Base-by-base conservation (phyloP, 352 stramenopile species). In the Pythium dissimile region DNA sequence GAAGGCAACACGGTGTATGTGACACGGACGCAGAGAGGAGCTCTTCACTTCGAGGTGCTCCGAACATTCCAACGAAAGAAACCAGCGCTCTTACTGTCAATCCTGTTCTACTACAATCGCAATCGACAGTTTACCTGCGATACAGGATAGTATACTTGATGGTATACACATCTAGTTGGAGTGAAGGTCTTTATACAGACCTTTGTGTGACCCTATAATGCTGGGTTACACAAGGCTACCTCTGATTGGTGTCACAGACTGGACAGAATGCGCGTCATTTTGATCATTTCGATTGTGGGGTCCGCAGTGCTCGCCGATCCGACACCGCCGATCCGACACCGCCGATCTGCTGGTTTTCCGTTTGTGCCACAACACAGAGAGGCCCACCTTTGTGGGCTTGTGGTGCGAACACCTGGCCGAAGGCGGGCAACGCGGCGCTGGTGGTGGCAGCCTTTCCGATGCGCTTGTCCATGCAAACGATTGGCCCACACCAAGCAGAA, bases 401-500 rank as follows among this genome's bases (percentile, higher is more conserved):
- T n/a, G n/a, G n/a, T n/a, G n/a, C n/a, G n/a, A n/a, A n/a, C n/a
- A n/a, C n/a, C n/a, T n/a, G 28, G 27, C 21, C 27, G n/a, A 28
- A 35, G 48, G 46, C 32, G 48, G 48, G 48, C 24, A 5, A 9
- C 9, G 18, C 27, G 28, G 11, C 27, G 52, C 27, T 32, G 53
- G 54, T 62, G 54, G 44, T 39, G 43, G 21, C 37, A 48, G 45
- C 55, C 24, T 44, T n/a, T n/a, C 16, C 1, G 0, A 7, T 10
- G 27, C 52, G 51, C 51, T 37, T 67, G 34, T 57, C 45, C 43
- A 47, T 67, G 59, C 52, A 57, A 61, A 67, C 59, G 51, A 62
- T 45, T 67, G 51, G 59, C 30, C 51, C 59, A 62, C 59, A 58
- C 59, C 59, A 67, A 67, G 59, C 59, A 67, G 59, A 67, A 67